Conservation (phyloP, 2,329 filamentous ascomycete species). For the Aureobasidium lini region DNA sequence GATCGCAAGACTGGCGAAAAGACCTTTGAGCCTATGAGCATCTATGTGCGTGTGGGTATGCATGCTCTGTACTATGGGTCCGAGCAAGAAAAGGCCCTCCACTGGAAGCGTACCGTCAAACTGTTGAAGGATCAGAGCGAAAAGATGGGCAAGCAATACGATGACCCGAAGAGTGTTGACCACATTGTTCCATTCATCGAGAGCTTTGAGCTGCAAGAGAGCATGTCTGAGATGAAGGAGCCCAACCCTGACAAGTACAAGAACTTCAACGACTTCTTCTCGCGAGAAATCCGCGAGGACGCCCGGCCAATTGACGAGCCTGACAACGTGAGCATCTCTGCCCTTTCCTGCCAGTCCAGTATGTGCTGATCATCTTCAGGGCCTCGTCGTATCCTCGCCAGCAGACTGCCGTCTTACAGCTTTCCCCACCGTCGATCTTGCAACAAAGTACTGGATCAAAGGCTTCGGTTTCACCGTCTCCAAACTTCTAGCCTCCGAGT, state of each 20-base stretch:
- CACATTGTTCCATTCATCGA: slow-evolving; percentile 37
- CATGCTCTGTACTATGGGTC: slow-evolving; percentile 38
- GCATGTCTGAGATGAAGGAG: slow-evolving; percentile 29
- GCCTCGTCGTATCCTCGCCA: slow-evolving; percentile 25
- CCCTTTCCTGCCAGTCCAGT: not conserved
- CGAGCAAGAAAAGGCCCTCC: slow-evolving; percentile 31
- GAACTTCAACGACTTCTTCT: slow-evolving; percentile 40
- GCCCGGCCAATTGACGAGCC: slow-evolving; percentile 33
- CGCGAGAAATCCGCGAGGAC: slow-evolving; percentile 29
- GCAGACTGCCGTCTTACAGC: slow-evolving; percentile 35
- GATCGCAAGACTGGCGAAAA: slow-evolving; percentile 34
- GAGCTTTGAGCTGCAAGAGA: slow-evolving; percentile 29
- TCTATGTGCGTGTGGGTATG: slow-evolving; percentile 38
- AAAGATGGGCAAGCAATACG: slow-evolving; percentile 37
- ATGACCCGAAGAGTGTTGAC: slow-evolving; percentile 27
- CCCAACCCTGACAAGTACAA: slow-evolving; percentile 32
- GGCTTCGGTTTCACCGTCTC: slow-evolving; percentile 33
- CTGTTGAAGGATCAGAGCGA: slow-evolving; percentile 31
- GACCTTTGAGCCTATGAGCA: slow-evolving; percentile 35
- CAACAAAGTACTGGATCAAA: slow-evolving; percentile 38
- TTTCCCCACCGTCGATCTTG: slow-evolving; percentile 31
- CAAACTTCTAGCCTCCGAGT: slow-evolving; percentile 23
- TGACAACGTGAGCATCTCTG: slow-evolving; percentile 19
- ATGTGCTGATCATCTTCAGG: not conserved
- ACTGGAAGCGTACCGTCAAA: slow-evolving; percentile 28